Evolutionary conservation across 306 rosid genomes (phyloP).

Genomic region (Lathyrus oleraceus): DNA sequence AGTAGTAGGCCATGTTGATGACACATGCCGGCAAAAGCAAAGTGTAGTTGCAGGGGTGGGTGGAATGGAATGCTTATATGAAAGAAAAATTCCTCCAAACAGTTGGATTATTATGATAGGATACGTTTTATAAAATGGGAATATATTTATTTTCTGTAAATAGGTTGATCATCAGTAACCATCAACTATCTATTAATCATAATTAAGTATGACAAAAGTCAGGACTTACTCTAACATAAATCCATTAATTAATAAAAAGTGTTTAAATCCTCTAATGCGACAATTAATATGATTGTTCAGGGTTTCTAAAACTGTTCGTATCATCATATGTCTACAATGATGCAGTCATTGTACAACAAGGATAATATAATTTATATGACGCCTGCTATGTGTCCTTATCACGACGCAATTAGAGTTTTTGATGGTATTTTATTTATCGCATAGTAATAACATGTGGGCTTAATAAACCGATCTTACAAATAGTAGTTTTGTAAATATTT

Average conservation of each 20-base stretch:
- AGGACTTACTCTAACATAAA: not conserved
- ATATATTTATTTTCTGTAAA: not conserved
- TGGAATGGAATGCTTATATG: not conserved
- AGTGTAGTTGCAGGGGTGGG: not conserved
- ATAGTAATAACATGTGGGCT: no score
- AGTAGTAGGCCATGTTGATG: no score
- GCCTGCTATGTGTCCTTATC: not conserved
- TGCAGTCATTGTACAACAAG: not conserved
- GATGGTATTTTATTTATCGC: no score
- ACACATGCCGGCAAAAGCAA: no score
- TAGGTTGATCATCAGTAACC: not conserved
- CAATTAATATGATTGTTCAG: not conserved
- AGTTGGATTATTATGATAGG: not conserved
- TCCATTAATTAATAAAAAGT: not conserved
- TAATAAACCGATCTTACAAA: no score
- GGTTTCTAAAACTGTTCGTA: no score
- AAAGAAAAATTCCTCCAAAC: not conserved
- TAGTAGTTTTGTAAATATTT: no score
- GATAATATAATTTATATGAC: not conserved
- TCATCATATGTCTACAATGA: not conserved
- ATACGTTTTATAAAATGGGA: not conserved
- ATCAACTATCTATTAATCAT: not conserved
- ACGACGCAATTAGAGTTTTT: not conserved
- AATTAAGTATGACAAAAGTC: not conserved
- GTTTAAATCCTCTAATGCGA: not conserved